These are phyloP conservation scores for Boletus coccyginus DNA, from an alignment of 768 basidiomycete genomes.

Conservation along the genomic window DNA sequence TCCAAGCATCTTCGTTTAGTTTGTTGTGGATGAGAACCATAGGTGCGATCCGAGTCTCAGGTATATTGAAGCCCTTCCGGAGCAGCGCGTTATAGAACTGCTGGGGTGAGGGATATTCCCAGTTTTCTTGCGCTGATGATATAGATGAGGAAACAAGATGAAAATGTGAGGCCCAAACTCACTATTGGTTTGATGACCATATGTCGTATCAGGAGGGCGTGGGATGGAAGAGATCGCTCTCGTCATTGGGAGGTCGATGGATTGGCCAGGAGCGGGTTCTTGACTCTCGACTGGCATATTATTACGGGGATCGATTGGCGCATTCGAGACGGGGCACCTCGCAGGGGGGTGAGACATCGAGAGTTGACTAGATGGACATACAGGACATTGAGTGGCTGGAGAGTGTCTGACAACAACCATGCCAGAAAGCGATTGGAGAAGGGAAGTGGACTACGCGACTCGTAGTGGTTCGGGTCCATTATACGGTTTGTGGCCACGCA, in stretches of 20 bases:
- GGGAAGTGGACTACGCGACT: too few species aligned
- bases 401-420: not conserved
- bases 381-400: not conserved
- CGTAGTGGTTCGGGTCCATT: not conserved
- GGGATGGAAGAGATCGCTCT: slow-evolving; percentile 7
- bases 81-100: slow-evolving; percentile 13
- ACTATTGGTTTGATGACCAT: slow-evolving; percentile 13
- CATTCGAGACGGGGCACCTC: slow-evolving; percentile 2
- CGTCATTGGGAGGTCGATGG: not conserved
- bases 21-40: slow-evolving; percentile 10
- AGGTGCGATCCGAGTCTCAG: slow-evolving; percentile 1
- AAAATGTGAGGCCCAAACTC: not conserved
- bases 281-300: slow-evolving; percentile 15
- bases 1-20: slow-evolving; percentile 12
- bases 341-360: slow-evolving; percentile 1
- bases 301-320: slow-evolving; percentile 3
- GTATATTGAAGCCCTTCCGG: slow-evolving; percentile 7
- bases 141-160: not conserved
- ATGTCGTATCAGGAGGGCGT: slow-evolving; percentile 5
- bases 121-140: slow-evolving; percentile 6
- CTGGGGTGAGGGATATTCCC: slow-evolving; percentile 13
- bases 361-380: not conserved
- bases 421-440: not conserved
- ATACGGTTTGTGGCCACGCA: not conserved
- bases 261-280: not conserved